These are phyloP conservation scores for Candida broadrunensis DNA, from an alignment of 805 yeast species.

Conservation along the genomic window DNA sequence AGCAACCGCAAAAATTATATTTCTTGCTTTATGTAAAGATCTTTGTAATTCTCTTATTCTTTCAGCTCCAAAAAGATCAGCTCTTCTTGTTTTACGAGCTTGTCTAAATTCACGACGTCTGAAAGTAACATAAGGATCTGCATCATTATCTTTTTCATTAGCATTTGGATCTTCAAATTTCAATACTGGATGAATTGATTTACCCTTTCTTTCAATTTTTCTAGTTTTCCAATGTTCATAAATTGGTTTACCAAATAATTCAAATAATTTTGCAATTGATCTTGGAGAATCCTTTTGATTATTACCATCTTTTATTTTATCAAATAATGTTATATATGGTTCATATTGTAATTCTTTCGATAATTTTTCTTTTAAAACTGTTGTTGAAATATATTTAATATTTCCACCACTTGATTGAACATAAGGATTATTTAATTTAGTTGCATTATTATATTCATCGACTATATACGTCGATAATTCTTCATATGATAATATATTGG, in stretches of 20 bases:
- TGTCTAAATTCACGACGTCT: conserved; percentile 93
- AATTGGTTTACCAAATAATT: conserved; percentile 59
- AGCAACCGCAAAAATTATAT: conserved; percentile 64
- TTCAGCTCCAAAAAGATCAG: conserved; percentile 88
- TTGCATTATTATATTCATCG: conserved; percentile 28
- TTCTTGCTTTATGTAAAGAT: conserved; percentile 75
- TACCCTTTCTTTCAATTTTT: conserved; percentile 68
- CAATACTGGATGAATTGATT: conserved; percentile 66
- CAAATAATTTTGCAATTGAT: conserved; percentile 46
- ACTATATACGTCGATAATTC: conserved; percentile 58
- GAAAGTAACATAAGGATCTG: conserved; percentile 93
- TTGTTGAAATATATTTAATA: conserved; percentile 44
- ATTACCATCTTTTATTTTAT: conserved; percentile 33
- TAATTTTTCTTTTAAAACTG: conserved; percentile 55
- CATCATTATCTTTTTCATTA: conserved; percentile 78
- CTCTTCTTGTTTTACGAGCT: conserved; percentile 92
- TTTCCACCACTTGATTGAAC: conserved; percentile 23
- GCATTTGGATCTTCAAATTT: conserved; percentile 77
- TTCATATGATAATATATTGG: conserved; percentile 63
- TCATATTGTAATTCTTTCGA: conserved; percentile 53
- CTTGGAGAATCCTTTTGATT: conserved; percentile 28
- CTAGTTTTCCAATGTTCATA: conserved; percentile 82
- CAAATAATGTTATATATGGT: conserved; percentile 60
- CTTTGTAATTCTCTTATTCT: conserved; percentile 68
- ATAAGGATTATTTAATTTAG: conserved; percentile 21